Evolutionary conservation across 805 yeast species (phyloP).

Genomic region (Candida silvicultrix): DNA sequence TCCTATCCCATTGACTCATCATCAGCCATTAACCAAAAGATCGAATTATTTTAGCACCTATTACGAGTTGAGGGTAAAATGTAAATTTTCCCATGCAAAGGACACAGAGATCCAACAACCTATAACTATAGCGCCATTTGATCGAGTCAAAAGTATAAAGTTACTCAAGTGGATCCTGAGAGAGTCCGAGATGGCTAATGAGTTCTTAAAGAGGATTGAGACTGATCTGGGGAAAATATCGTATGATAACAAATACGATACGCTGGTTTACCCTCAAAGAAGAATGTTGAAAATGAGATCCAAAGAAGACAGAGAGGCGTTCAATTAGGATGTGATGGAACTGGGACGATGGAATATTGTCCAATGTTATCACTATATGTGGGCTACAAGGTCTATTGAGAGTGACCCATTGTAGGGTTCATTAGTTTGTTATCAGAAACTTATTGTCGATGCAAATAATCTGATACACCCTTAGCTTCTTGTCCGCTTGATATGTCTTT

Average conservation of each 20-base stretch:
- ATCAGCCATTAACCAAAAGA: slow-evolving; percentile 42
- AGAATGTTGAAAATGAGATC: slow-evolving; percentile 12
- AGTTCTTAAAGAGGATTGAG: slow-evolving; percentile 25
- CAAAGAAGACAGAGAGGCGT: slow-evolving; percentile 18
- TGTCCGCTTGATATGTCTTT: too few species aligned
- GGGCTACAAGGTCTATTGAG: too few species aligned
- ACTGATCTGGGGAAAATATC: slow-evolving; percentile 29
- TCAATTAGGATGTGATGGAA: slow-evolving; percentile 3
- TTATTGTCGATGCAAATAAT: too few species aligned
- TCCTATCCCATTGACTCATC: slow-evolving; percentile 31
- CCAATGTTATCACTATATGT: too few species aligned
- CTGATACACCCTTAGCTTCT: too few species aligned
- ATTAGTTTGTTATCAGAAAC: too few species aligned
- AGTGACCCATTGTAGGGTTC: too few species aligned
- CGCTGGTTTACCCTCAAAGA: slow-evolving; percentile 28
- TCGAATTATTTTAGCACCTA: slow-evolving; percentile 46
- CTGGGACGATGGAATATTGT: too few species aligned
- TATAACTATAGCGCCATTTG: slow-evolving; percentile 48
- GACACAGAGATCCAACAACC: slow-evolving; percentile 46
- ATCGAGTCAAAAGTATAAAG: slow-evolving; percentile 39
- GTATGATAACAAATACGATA: slow-evolving; percentile 23
- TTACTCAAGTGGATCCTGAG: slow-evolving; percentile 45
- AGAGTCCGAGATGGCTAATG: slow-evolving; percentile 42
- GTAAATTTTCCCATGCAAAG: slow-evolving; percentile 42
- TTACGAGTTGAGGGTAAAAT: slow-evolving; percentile 43